Conservation (phyloP, 83 land plant genomes). For the Diphasiastrum complanatum region DNA sequence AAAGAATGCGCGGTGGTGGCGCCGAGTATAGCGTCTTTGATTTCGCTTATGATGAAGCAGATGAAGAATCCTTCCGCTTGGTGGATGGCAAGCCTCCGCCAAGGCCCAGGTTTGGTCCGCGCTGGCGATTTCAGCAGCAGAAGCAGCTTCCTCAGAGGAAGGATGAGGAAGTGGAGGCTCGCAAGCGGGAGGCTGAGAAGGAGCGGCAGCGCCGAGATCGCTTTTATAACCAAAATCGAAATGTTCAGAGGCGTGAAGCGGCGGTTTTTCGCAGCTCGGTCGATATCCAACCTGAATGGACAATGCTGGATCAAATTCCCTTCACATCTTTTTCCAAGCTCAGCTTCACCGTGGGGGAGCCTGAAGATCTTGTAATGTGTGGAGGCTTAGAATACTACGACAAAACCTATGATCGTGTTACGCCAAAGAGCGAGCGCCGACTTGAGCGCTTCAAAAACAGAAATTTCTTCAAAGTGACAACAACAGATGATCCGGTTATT, state of each 20-base stretch:
- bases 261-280: conserved; percentile 62
- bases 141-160: conserved; percentile 78
- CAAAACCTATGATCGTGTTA: conserved; percentile 66
- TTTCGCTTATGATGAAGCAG: conserved; percentile 70
- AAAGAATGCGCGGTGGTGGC: conserved; percentile 25
- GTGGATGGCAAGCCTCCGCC: conserved; percentile 91
- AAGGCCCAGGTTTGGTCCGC: conserved; percentile 65
- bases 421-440: conserved; percentile 78
- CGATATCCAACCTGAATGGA: conserved; percentile 98
- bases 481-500: conserved; percentile 95
- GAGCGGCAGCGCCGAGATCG: conserved; percentile 83
- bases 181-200: conserved; percentile 79
- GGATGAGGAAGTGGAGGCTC: conserved; percentile 86
- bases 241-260: conserved; percentile 45
- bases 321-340: conserved; percentile 84
- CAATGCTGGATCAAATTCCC: conserved; percentile 97
- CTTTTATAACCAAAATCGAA: conserved; percentile 39
- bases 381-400: conserved; percentile 85
- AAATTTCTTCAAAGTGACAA: conserved; percentile 90
- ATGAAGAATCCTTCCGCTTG: conserved; percentile 75
- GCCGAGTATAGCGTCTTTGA: conserved; percentile 66
- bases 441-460: conserved; percentile 84
- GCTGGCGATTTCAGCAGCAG: conserved; percentile 73
- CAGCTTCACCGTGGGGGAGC: conserved; percentile 69
- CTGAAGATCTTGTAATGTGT: conserved; percentile 73